Conservation (phyloP, 345 rosid species). For the Populus ilicifolia region DNA sequence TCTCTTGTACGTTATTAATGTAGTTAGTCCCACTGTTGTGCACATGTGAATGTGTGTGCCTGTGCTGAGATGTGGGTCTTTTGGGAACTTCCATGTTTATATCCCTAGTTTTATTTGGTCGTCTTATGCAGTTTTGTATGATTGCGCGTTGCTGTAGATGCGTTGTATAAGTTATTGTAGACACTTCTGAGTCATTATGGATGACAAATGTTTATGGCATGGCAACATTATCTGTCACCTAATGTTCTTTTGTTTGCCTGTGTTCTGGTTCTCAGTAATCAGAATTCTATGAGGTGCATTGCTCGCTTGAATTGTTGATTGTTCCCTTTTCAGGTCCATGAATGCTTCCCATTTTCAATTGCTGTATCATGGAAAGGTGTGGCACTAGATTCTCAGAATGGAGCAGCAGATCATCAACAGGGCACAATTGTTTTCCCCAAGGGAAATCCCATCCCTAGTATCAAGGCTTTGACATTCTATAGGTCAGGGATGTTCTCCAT, state of each 20-base stretch:
- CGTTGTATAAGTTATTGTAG: background rate
- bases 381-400: slow-evolving; percentile 58
- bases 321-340: slow-evolving; percentile 55
- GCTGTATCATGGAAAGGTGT: slow-evolving; percentile 80
- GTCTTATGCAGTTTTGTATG: too few species aligned
- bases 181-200: background rate
- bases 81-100: too few species aligned
- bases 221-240: background rate
- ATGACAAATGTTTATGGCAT: background rate
- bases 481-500: slow-evolving; percentile 70
- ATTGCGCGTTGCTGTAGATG: background rate
- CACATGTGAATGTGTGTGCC: too few species aligned
- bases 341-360: slow-evolving; percentile 79
- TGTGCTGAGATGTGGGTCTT: too few species aligned
- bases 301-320: background rate
- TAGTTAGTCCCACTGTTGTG: too few species aligned
- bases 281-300: background rate
- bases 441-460: slow-evolving; percentile 82
- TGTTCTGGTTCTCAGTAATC: background rate
- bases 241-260: background rate
- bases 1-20: too few species aligned
- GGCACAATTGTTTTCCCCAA: slow-evolving; percentile 72
- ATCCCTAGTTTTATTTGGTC: too few species aligned
- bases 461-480: slow-evolving; percentile 80
- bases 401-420: slow-evolving; percentile 63